phyloP scores from a whole-genome alignment of 495 filamentous ascomycete genomes.

The Podospora pseudoanserina region DNA sequence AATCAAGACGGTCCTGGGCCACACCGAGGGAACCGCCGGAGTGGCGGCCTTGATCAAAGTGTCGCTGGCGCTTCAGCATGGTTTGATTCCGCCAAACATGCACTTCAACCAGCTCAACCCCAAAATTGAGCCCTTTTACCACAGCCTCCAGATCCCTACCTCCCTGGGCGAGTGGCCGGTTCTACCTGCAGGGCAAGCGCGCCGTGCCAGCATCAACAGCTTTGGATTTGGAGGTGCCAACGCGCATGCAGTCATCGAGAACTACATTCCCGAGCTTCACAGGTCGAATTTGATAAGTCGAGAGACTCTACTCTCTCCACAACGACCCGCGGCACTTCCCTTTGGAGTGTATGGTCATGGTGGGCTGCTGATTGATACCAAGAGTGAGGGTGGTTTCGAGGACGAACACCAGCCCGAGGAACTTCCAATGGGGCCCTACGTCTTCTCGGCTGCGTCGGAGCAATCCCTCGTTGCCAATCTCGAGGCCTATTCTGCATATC shows the following conservation, averaged over 20 bases:
- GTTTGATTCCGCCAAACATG: constrained; percentile 39
- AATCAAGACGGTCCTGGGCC: constrained; percentile 54
- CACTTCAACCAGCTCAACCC: constrained; percentile 49
- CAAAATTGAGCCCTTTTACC: constrained; percentile 18
- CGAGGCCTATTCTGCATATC: too few relatives aligned
- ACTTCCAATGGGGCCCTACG: too few relatives aligned
- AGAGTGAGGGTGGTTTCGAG: too few relatives aligned
- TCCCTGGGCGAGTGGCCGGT: not conserved
- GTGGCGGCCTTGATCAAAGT: constrained; percentile 53
- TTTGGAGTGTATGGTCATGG: too few relatives aligned
- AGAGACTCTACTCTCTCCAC: not conserved
- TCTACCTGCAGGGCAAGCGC: too few relatives aligned
- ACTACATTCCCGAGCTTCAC: not conserved
- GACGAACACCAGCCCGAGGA: too few relatives aligned
- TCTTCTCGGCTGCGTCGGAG: too few relatives aligned
- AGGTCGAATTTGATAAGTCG: too few relatives aligned
- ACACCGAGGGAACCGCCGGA: constrained; percentile 50
- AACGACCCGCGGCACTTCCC: too few relatives aligned
- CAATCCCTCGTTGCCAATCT: too few relatives aligned
- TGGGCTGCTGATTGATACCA: too few relatives aligned
- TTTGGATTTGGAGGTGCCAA: constrained; percentile 17
- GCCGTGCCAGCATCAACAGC: constrained; percentile 13
- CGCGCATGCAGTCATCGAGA: constrained; percentile 9
- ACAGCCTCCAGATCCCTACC: constrained; percentile 8
- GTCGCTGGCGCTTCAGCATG: constrained; percentile 44